Conservation (phyloP, 2,329 filamentous ascomycete genomes). For the Aplosporella prunicola region DNA sequence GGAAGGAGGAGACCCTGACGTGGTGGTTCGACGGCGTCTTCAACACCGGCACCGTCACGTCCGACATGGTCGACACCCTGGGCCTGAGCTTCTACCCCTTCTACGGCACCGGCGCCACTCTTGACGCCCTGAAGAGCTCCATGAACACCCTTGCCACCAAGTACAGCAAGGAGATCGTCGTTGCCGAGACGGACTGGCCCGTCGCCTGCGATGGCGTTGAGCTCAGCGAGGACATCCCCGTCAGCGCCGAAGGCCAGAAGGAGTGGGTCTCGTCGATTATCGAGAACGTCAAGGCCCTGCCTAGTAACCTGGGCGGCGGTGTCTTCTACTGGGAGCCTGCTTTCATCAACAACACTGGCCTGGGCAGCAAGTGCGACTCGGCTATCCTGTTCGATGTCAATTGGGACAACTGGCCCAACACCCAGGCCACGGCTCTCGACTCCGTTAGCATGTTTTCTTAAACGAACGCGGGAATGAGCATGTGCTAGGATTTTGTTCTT, state of each 20-base stretch:
- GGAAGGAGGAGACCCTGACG: constrained; percentile 57
- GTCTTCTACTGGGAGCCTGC: constrained; percentile 68
- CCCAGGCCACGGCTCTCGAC: constrained; percentile 46
- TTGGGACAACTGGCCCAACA: constrained; percentile 55
- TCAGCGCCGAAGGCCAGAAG: constrained; percentile 53
- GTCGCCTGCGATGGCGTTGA: constrained; percentile 44
- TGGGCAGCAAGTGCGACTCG: constrained; percentile 41
- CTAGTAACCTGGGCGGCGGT: constrained; percentile 42
- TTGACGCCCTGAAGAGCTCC: constrained; percentile 46
- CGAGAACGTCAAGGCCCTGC: constrained; percentile 43
- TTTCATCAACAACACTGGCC: constrained; percentile 55
- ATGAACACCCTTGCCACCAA: constrained; percentile 50
- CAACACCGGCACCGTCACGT: constrained; percentile 42
- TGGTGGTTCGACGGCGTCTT: constrained; percentile 46
- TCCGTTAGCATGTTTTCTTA: constrained; percentile 40
- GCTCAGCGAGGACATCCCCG: constrained; percentile 50
- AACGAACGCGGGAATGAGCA: too few species aligned
- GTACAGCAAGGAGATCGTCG: constrained; percentile 55
- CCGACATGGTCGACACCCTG: constrained; percentile 58
- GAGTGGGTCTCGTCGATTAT: constrained; percentile 54
- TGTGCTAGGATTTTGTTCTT: too few species aligned
- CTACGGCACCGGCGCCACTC: constrained; percentile 51
- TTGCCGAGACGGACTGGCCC: constrained; percentile 65
- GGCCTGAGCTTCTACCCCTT: constrained; percentile 68
- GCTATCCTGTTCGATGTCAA: constrained; percentile 39